Evolutionary conservation across 495 filamentous ascomycete genomes (phyloP), one percentile per base, ranked within the genome.

Genomic region (Penicillium parvum): DNA sequence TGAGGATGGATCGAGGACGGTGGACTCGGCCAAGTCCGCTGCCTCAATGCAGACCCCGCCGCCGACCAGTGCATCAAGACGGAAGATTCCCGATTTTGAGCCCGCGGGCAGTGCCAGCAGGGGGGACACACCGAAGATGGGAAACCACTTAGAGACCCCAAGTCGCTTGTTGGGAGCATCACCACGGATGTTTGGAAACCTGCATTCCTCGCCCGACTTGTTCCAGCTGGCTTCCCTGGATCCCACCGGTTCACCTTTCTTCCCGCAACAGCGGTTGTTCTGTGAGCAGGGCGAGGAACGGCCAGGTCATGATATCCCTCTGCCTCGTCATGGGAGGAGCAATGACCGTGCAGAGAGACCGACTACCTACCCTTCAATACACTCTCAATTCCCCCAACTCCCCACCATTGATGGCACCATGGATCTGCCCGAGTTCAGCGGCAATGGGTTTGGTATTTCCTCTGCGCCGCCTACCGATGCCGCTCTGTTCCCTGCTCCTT

Each of bases 211-310:
- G 1, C 78, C 82, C 1, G 82, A 86, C 37, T 61, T 82, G 20
- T 88, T 90, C 52, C 76, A 79, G 19, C 82, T 88, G 49, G 77
- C 77, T 8, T 75, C 84, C 44, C 77, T 85, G 2, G 84, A 85
- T 21, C 81, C 88, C 1, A 78, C 83, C 26, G 74, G 80, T 5
- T 85, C 82, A 15, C 80, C 84, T 7, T 74, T 76, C 37, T 83
- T 83, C 43, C 75, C 74, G 5, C 79, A 83, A 47, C 74, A 82
- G 28, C 77, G 79, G 39, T 60, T 83, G 18, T 89, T 90, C 57
- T 92, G 86, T 86, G 88, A 90, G 45, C 70, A 83, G 10, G 74
- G 80, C 35, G 51, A 70, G 1, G 60, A 62, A 2, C 51, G 58
- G 18, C 42, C 61, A 15, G 37, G 32, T 1, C 40, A 45, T 33